Evolutionary conservation across 345 rosid genomes (phyloP), one percentile per base, ranked within the genome.

Genomic region (Boechera divaricarpa): DNA sequence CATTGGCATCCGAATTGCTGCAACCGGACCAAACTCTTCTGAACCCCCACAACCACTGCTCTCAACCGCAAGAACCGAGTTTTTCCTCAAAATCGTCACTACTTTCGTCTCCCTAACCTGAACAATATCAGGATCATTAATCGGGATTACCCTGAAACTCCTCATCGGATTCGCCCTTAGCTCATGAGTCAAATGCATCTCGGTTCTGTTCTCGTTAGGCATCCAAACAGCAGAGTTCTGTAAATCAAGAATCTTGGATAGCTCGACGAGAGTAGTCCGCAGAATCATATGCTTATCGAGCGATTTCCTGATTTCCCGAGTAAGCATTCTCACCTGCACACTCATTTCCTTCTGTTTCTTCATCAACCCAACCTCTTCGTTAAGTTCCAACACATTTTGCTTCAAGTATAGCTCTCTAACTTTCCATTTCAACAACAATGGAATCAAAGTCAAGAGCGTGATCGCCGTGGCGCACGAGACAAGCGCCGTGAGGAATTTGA

Each of bases 1-100:
- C 92, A 94, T 85, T 5, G 98, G 98, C 97, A 94, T 90, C 31
- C 97, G 80, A 31, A 90, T 87, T 6, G 97, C 98, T 31, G 97
- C 97, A 39, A 94, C 90, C 3, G 94, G 87, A 36, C 98, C 97
- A 39, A 75, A 75, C 75, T 82, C 94, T 26, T 83, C 90, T 0
- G 83, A 74, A 26, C 82, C 84, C 7, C 58, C 29, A 33, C 70
- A 62, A 7, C 91, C 88, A 41, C 92, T 82, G 64, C 94, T 92
- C 73, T 86, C 93, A 68, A 75, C 73, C 5, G 86, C 95, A 58
- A 94, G 91, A n/a, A 80, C 81, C 4, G 98, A 90, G 57, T 79
- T 85, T n/a, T 87, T 75, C 70, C 88, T 80, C 81, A 94, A 62
- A 54, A 83, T 83, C 41, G 76, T 87, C 49, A 92, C 98, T 28